phyloP scores from a whole-genome alignment of 176 grass and related monocot genomes.

The Oryza glaberrima region DNA sequence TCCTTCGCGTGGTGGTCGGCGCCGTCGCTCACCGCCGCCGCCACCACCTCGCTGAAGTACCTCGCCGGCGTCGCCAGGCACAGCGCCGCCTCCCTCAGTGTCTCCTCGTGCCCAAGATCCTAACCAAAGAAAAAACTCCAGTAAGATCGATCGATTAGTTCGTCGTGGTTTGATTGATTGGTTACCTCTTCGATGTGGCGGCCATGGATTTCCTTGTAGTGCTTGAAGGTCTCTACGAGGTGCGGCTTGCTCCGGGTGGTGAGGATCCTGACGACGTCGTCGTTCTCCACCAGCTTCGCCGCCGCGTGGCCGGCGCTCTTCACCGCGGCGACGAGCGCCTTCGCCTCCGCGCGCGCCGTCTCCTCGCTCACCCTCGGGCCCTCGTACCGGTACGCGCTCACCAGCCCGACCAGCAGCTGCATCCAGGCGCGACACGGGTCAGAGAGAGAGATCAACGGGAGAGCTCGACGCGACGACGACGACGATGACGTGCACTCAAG shows the following conservation, averaged over 20 bases:
- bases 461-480: neutral
- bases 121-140: neutral
- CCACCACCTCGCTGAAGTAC: slow-evolving; percentile 87
- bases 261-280: slow-evolving; percentile 76
- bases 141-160: neutral
- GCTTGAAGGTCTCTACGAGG: slow-evolving; percentile 67
- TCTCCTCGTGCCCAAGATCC: slow-evolving; percentile 48
- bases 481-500: neutral
- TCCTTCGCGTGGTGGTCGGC: slow-evolving; percentile 59
- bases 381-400: slow-evolving; percentile 91
- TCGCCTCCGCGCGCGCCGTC: slow-evolving; percentile 64
- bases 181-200: slow-evolving; percentile 55
- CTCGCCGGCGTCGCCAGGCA: slow-evolving; percentile 74
- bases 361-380: slow-evolving; percentile 63
- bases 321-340: slow-evolving; percentile 58
- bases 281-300: slow-evolving; percentile 56
- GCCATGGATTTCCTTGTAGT: slow-evolving; percentile 69
- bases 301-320: slow-evolving; percentile 42
- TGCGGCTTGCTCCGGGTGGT: slow-evolving; percentile 83
- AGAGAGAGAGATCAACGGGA: neutral
- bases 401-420: slow-evolving; percentile 81
- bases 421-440: neutral
- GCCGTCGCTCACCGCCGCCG: slow-evolving; percentile 52
- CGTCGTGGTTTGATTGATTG: neutral
- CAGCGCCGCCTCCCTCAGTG: slow-evolving; percentile 53